These are phyloP conservation scores for Handroanthus guayacan DNA, from an alignment of 257 asterid species.

Conservation along the genomic window DNA sequence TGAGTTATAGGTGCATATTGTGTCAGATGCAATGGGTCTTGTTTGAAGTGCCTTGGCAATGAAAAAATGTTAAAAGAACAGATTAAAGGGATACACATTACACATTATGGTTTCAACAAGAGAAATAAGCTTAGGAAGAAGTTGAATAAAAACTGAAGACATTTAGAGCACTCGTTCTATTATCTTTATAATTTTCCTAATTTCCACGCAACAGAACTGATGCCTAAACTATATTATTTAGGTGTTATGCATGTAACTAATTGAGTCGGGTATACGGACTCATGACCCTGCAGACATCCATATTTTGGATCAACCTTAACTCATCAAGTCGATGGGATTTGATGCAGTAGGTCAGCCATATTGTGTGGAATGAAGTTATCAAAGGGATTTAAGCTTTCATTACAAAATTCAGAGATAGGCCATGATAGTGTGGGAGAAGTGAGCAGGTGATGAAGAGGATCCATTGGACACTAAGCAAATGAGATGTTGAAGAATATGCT, in stretches of 20 bases:
- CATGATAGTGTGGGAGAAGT: background rate
- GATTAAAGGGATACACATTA: background rate
- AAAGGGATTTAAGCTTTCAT: background rate
- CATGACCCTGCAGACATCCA: background rate
- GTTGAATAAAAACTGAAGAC: background rate
- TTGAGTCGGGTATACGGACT: background rate
- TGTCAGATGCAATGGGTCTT: background rate
- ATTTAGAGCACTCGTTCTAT: background rate
- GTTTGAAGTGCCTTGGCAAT: background rate
- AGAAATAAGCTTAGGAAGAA: background rate
- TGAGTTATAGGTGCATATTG: background rate
- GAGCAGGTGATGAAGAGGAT: background rate
- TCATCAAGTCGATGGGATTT: background rate
- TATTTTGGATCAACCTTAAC: background rate
- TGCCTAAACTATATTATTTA: background rate
- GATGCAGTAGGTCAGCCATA: background rate
- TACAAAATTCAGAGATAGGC: background rate
- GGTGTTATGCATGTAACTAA: background rate
- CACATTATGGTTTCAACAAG: background rate
- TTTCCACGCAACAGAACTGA: background rate
- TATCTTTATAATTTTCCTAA: background rate
- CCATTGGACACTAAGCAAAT: background rate
- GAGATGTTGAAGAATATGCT: background rate
- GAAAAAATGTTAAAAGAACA: background rate
- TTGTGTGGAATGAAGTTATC: slow-evolving; percentile 4